Percentiles rank a stretch among this genome's conserved stretches.
Conservation (phyloP, 2,329 filamentous ascomycete species). For the Mariannaea sp. region DNA sequence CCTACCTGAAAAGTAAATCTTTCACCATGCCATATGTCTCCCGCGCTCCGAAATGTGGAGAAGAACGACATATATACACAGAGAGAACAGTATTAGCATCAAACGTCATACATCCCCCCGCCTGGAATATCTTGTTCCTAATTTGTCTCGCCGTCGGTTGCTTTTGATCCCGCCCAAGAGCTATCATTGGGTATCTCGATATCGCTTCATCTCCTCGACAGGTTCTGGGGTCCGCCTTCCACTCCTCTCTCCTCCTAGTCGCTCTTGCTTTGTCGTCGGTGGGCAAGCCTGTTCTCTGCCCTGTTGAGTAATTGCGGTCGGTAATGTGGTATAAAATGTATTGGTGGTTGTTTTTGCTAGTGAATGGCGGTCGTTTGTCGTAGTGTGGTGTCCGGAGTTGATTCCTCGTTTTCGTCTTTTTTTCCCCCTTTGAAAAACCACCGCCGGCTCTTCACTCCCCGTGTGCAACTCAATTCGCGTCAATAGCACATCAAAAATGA, state of each 20-base stretch:
- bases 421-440: conserved; percentile 30
- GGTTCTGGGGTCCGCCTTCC: conserved; percentile 26
- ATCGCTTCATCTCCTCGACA: conserved; percentile 31
- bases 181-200: conserved; percentile 37
- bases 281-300: conserved; percentile 18
- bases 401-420: conserved; percentile 25
- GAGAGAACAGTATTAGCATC: conserved; percentile 34
- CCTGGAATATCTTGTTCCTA: conserved; percentile 25
- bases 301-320: conserved; percentile 16
- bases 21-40: conserved; percentile 23
- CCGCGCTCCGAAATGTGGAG: conserved; percentile 9
- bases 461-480: conserved; percentile 19
- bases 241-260: conserved; percentile 11
- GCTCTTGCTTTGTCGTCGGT: conserved; percentile 26
- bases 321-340: conserved; percentile 18
- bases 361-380: conserved; percentile 24
- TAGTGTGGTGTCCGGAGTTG: conserved; percentile 32
- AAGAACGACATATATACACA: conserved; percentile 26
- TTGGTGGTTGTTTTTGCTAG: conserved; percentile 19
- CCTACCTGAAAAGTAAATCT: conserved; percentile 24
- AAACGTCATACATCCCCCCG: conserved; percentile 23
- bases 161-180: conserved; percentile 30
- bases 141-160: conserved; percentile 29
- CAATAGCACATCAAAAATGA: conserved; percentile 37
- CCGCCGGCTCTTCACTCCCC: conserved; percentile 10